Percentiles rank a stretch among this genome's conserved stretches.
phyloP scores from a whole-genome alignment of 2,329 filamentous ascomycete species.

The Xylariaceae sp. region DNA sequence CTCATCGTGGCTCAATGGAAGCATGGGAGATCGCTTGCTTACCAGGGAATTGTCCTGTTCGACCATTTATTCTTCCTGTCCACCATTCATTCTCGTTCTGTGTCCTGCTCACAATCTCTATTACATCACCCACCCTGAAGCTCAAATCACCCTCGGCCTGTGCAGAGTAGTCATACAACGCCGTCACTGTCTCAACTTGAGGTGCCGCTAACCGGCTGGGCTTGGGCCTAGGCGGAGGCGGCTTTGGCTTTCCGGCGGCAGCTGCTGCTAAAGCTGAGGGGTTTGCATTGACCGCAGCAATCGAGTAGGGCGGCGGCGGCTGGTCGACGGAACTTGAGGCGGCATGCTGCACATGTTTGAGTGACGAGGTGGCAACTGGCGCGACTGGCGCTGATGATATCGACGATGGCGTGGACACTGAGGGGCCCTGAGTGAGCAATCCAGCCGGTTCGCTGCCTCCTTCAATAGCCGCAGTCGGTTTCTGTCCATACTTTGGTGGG shows the following conservation, averaged over 20 bases:
- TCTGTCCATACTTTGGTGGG: conserved; percentile 54
- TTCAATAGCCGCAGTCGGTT: conserved; percentile 35
- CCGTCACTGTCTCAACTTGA: conserved; percentile 72
- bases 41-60: conserved; percentile 94
- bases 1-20: neutral
- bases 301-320: conserved; percentile 68
- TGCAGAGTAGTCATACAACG: conserved; percentile 92
- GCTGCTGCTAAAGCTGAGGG: conserved; percentile 39
- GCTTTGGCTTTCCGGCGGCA: conserved; percentile 61
- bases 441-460: conserved; percentile 31
- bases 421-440: conserved; percentile 45
- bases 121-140: conserved; percentile 80
- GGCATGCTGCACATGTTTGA: conserved; percentile 33
- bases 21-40: conserved; percentile 31
- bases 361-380: conserved; percentile 29
- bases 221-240: conserved; percentile 67
- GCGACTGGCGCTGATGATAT: conserved; percentile 1
- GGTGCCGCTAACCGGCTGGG: conserved; percentile 64
- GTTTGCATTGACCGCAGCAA: conserved; percentile 35
- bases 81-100: conserved; percentile 96
- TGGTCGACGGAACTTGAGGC: conserved; percentile 45
- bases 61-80: conserved; percentile 73
- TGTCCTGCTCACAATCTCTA: conserved; percentile 82
- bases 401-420: neutral
- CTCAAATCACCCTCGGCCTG: conserved; percentile 92